phyloP scores from a whole-genome alignment of 2,329 filamentous ascomycete species.

The Aspergillus eucalypticola region DNA sequence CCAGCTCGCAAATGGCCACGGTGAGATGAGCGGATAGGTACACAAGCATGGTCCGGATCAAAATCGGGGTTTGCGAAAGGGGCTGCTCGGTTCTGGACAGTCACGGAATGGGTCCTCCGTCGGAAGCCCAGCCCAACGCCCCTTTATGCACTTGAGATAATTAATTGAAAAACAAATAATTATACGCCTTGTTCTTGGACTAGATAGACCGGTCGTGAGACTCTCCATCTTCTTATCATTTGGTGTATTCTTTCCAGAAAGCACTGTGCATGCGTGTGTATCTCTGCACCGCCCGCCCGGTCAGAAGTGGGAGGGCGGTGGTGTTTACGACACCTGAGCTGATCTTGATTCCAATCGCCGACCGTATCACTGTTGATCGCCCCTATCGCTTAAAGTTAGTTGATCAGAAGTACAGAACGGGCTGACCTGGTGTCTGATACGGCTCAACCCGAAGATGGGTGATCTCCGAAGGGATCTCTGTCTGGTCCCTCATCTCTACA shows the following conservation, averaged over 20 bases:
- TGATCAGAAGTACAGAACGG: background rate
- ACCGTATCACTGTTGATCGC: background rate
- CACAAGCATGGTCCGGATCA: conserved; percentile 5
- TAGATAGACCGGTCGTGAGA: background rate
- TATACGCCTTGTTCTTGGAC: background rate
- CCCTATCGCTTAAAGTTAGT: background rate
- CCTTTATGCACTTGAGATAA: background rate
- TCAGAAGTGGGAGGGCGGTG: background rate
- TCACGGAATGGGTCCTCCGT: background rate
- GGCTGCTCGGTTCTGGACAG: background rate
- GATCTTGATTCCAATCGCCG: background rate
- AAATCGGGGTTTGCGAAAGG: background rate
- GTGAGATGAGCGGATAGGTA: background rate
- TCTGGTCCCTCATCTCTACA: background rate
- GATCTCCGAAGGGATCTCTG: background rate
- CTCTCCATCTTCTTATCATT: background rate
- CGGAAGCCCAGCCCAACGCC: background rate
- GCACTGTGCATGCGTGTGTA: background rate
- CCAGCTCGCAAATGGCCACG: conserved; percentile 1
- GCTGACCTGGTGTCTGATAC: conserved; percentile 4
- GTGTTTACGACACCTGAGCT: background rate
- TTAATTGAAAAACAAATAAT: background rate
- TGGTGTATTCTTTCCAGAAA: background rate
- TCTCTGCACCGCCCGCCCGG: background rate
- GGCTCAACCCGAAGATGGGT: background rate